Evolutionary conservation across 306 rosid genomes (phyloP).

Genomic region (Herpetospermum pedunculosum): DNA sequence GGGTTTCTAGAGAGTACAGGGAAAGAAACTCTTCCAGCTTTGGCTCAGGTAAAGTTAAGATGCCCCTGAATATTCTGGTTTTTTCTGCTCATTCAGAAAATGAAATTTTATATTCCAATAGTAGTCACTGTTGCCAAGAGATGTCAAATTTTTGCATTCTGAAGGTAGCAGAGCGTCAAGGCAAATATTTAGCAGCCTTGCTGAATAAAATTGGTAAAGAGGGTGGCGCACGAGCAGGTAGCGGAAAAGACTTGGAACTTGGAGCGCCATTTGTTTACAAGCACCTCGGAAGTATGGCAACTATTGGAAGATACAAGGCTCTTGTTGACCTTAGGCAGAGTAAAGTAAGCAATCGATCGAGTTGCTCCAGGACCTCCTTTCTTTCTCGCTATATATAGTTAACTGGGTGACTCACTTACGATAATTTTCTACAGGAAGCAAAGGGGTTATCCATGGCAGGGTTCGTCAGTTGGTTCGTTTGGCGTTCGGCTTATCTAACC

Average conservation of each 20-base stretch:
- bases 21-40: slow-evolving; percentile 68
- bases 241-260: slow-evolving; percentile 31
- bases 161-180: slow-evolving; percentile 97
- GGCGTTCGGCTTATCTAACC: slow-evolving; percentile 84
- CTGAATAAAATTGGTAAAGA: slow-evolving; percentile 60
- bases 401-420: slow-evolving; percentile 8
- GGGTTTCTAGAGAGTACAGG: slow-evolving; percentile 94
- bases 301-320: slow-evolving; percentile 83
- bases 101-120: not conserved
- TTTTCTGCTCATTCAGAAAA: not conserved
- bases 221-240: slow-evolving; percentile 60
- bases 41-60: slow-evolving; percentile 65
- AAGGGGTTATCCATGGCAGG: slow-evolving; percentile 84
- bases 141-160: slow-evolving; percentile 9
- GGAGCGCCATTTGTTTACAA: slow-evolving; percentile 74
- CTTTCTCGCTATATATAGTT: not conserved
- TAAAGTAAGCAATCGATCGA: slow-evolving; percentile 41
- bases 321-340: slow-evolving; percentile 92
- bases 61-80: not conserved
- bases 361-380: not conserved
- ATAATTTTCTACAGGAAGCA: slow-evolving; percentile 36
- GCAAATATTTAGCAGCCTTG: slow-evolving; percentile 54
- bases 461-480: slow-evolving; percentile 71
- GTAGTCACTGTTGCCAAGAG: not conserved
- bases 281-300: slow-evolving; percentile 98